phyloP scores from a whole-genome alignment of 2,329 filamentous ascomycete genomes.

The Coleophoma cylindrospora region DNA sequence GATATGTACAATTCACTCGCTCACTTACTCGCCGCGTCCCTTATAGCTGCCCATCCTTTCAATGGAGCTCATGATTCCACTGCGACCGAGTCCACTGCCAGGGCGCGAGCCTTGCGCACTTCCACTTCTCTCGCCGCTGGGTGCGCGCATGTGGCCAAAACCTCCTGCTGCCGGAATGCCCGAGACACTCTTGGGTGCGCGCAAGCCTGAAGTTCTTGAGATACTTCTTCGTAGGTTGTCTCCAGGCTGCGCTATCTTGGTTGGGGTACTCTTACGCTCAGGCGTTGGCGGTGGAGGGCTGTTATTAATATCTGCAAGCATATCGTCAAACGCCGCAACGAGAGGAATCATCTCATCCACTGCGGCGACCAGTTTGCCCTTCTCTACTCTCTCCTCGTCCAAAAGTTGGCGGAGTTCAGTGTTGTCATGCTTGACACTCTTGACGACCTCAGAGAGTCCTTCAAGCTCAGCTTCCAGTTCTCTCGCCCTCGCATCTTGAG shows the following conservation, averaged over 20 bases:
- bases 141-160: constrained; percentile 15
- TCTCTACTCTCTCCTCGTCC: constrained; percentile 73
- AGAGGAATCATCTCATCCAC: constrained; percentile 84
- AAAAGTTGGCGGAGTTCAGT: constrained; percentile 59
- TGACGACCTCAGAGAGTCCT: constrained; percentile 67
- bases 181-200: constrained; percentile 48
- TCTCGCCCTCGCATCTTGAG: constrained; percentile 72
- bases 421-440: constrained; percentile 66
- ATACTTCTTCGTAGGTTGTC: not conserved
- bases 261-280: constrained; percentile 8
- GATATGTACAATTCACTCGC: not conserved
- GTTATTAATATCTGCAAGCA: constrained; percentile 24
- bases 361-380: constrained; percentile 74
- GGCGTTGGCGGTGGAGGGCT: constrained; percentile 19
- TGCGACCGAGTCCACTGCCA: constrained; percentile 40
- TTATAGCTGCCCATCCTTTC: constrained; percentile 74
- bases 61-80: constrained; percentile 78
- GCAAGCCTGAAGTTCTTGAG: constrained; percentile 48
- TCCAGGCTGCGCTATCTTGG: not conserved
- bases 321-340: constrained; percentile 35
- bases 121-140: constrained; percentile 29
- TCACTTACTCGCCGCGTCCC: constrained; percentile 19
- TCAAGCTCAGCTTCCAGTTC: constrained; percentile 73
- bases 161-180: constrained; percentile 29
- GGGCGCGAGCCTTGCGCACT: constrained; percentile 18